These are phyloP conservation scores for Simplicillium aogashimaense DNA, from an alignment of 2,329 filamentous ascomycete genomes.

Conservation along the genomic window DNA sequence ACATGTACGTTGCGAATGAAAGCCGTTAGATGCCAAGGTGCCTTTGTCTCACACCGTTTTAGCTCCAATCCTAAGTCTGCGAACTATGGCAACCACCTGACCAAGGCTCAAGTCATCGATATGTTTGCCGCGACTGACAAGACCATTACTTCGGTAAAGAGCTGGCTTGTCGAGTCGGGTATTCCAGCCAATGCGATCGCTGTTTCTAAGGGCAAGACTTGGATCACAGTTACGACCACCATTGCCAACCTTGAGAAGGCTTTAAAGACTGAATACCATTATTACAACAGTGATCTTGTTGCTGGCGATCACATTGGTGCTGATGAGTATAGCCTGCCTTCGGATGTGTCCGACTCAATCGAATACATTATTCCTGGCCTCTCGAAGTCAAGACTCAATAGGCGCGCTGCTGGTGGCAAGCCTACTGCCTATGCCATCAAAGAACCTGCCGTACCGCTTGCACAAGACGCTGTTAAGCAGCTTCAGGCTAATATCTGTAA, in stretches of 20 bases:
- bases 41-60: background rate
- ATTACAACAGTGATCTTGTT: slow-evolving; percentile 30
- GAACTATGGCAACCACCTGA: slow-evolving; percentile 38
- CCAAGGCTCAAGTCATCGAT: slow-evolving; percentile 27
- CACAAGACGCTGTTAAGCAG: slow-evolving; percentile 3
- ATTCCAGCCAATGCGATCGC: slow-evolving; percentile 35
- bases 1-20: slow-evolving; percentile 16
- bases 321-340: slow-evolving; percentile 29
- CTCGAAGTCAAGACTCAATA: slow-evolving; percentile 20
- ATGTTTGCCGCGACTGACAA: slow-evolving; percentile 32
- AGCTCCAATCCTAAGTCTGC: slow-evolving; percentile 30
- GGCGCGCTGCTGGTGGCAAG: slow-evolving; percentile 1
- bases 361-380: slow-evolving; percentile 32
- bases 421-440: background rate
- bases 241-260: slow-evolving; percentile 42
- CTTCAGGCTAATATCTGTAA: too few relatives aligned
- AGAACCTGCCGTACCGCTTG: slow-evolving; percentile 9
- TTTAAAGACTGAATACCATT: slow-evolving; percentile 41
- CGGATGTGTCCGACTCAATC: slow-evolving; percentile 23
- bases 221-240: slow-evolving; percentile 44
- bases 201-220: slow-evolving; percentile 40
- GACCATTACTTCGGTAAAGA: slow-evolving; percentile 36
- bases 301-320: slow-evolving; percentile 27
- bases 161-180: slow-evolving; percentile 44
- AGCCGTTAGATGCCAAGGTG: too few relatives aligned